Evolutionary conservation across 306 rosid species (phyloP).

Genomic region (Cicer yamashitae): DNA sequence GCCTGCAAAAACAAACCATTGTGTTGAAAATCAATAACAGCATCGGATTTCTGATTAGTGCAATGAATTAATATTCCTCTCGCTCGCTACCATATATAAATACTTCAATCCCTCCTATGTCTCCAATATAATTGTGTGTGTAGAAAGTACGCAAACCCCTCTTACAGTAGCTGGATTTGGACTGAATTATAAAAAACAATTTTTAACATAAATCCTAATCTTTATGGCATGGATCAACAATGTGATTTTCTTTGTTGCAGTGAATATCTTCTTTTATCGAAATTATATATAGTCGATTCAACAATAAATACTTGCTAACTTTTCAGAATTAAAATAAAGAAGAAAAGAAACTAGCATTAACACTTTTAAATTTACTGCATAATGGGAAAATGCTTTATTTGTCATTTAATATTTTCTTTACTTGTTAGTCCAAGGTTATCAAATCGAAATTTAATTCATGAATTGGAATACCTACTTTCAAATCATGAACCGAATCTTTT

Average conservation of each 20-base stretch:
- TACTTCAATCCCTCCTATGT: no score
- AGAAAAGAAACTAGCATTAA: background rate
- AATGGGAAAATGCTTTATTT: conserved; percentile 20
- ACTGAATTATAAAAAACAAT: background rate
- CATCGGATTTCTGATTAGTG: conserved; percentile 30
- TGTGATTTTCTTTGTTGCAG: background rate
- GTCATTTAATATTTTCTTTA: conserved; percentile 21
- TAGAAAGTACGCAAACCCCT: background rate
- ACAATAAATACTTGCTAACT: conserved; percentile 33
- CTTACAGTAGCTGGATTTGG: conserved; percentile 10
- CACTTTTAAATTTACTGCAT: conserved; percentile 11
- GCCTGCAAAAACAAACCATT: conserved; percentile 64
- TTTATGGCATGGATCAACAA: conserved; percentile 13
- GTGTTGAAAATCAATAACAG: conserved; percentile 31
- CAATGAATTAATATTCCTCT: background rate
- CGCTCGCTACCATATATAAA: no score
- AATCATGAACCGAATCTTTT: conserved; percentile 2
- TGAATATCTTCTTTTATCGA: background rate
- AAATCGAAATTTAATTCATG: conserved; percentile 8
- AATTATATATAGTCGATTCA: background rate
- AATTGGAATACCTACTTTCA: conserved; percentile 26
- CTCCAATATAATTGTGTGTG: conserved; percentile 15
- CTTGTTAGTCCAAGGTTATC: conserved; percentile 31
- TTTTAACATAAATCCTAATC: background rate
- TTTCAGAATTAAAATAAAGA: conserved; percentile 5